Base-by-base conservation (phyloP, 176 grass and related monocot species). In the Juncus inflexus region DNA sequence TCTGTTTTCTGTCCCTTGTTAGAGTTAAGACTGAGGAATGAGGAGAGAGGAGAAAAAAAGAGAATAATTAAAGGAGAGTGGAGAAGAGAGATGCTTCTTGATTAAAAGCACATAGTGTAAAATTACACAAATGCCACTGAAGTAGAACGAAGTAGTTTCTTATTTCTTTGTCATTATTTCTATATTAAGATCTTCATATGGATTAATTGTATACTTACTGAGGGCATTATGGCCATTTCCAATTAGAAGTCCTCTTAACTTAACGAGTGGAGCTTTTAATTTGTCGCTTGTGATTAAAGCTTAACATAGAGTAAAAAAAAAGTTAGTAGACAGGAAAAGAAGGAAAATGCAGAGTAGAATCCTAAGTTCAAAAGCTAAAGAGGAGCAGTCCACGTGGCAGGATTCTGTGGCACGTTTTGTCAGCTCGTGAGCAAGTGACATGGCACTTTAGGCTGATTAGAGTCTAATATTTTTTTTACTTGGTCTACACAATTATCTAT, bases 301-400 rank as follows among this genome's bases (percentile, higher is more conserved):
- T 7, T 39, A 53, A 6, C 37, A 52, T 50, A 61, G 49, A 59
- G n/a, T 13, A 4, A 61, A 77, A 69, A 75, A 42, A 75, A 56
- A 65, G 72, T 75, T 51, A 36, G 41, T 9, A 19, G 52, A 43
- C 52, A 50, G 52, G 74, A 68, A 35, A 66, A 38, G 53, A 49
- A 67, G 57, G 50, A 28, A 66, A 59, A 62, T 64, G 50, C 11
- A 66, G 53, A 77, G 62, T 60, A 64, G 75, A 14, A 77, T 77
- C 64, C 75, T 77, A 77, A 53, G 75, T 40, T 75, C 50, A 40
- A 55, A 62, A 50, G 40, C 13, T 39, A 35, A 50, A 28, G 19
- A 28, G 19, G 41, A 59, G 40, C 55, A n/a, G 39, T 40, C 55
- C 75, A 69, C 74, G 74, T 68, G 63, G 54, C 74, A 49, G 28